Evolutionary conservation across 192 early-diverging fungal genomes (phyloP).

Genomic region (Gigaspora rosea): DNA sequence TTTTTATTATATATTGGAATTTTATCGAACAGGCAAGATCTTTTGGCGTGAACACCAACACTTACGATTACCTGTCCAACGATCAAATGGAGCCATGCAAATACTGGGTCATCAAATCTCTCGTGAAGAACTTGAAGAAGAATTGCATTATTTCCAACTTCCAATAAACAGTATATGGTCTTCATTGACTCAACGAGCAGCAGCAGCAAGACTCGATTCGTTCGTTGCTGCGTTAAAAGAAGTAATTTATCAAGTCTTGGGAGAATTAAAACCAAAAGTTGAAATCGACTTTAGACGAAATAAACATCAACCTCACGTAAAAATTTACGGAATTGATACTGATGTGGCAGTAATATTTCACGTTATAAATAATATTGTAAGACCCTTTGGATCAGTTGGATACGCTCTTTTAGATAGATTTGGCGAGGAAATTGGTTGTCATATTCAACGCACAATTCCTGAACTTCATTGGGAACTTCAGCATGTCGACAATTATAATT

Average conservation of each 20-base stretch:
- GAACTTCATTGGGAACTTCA: background rate
- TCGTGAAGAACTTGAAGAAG: slow-evolving; percentile 6
- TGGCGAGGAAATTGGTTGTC: slow-evolving; percentile 2
- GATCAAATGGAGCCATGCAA: background rate
- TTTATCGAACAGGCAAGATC: background rate
- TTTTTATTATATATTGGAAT: too few relatives aligned
- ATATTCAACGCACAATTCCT: background rate
- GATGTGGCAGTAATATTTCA: background rate
- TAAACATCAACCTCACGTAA: slow-evolving; percentile 3
- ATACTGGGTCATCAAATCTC: background rate
- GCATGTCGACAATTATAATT: slow-evolving; percentile 26
- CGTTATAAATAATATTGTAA: background rate
- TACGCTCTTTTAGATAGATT: slow-evolving; percentile 1
- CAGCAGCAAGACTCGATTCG: background rate
- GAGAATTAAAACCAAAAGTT: background rate
- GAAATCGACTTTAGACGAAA: slow-evolving; percentile 13
- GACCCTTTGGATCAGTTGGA: background rate
- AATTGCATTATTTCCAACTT: slow-evolving; percentile 23
- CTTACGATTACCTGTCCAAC: background rate
- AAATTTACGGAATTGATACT: background rate
- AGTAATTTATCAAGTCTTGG: background rate
- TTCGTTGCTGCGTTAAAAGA: background rate
- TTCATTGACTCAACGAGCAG: background rate
- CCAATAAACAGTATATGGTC: background rate
- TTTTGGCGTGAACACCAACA: background rate